Conservation (phyloP, 176 grass and related monocot species). For the maize (Zea mays) region Zm-B73-REFERENCE-NAM-5.0 NC_050098.1:142620001-142620500, state of each 20-base stretch:
- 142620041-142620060: conserved; percentile 40
- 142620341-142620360: neutral
- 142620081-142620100: conserved; percentile 45
- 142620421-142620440: conserved; percentile 1
- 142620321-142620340: neutral
- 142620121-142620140: conserved; percentile 35
- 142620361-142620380: neutral
- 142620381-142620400: neutral
- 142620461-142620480: neutral
- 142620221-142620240: conserved; percentile 16
- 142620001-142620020: conserved; percentile 3
- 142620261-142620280: conserved; percentile 5
- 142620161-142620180: conserved; percentile 2
- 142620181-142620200: conserved; percentile 14
- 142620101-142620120: conserved; percentile 35
- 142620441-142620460: neutral
- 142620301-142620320: neutral
- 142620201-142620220: neutral
- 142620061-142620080: conserved; percentile 37
- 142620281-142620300: neutral
- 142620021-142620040: conserved; percentile 37
- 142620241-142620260: conserved; percentile 7
- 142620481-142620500: neutral
- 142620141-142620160: conserved; percentile 24
- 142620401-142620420: conserved; percentile 3